Percentiles rank a stretch among this genome's conserved stretches.
Conservation (phyloP, 345 rosid genomes). For the Leavenworthia alabamica region DNA sequence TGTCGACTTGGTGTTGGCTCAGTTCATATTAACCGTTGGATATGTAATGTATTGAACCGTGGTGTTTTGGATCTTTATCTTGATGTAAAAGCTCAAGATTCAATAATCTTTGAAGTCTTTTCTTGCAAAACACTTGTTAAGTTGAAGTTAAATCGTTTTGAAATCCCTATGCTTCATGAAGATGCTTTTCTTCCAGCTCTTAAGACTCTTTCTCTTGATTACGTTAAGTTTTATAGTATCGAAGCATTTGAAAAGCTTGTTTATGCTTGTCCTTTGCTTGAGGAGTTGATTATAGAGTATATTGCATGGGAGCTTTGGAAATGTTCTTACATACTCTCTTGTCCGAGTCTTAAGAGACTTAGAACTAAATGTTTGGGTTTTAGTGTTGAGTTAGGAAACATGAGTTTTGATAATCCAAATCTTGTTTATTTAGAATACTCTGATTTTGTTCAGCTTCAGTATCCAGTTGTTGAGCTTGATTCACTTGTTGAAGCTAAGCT, state of each 20-base stretch:
- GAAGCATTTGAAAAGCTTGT: not conserved
- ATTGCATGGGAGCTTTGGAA: not conserved
- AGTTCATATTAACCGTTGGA: not conserved
- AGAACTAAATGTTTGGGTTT: not conserved
- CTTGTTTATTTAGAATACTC: conserved; percentile 1
- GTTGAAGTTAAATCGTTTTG: not conserved
- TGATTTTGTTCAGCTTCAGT: not conserved
- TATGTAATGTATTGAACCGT: not conserved
- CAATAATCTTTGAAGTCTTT: not conserved
- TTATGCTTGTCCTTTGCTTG: not conserved
- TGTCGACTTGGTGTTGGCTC: not conserved
- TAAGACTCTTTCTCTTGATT: not conserved
- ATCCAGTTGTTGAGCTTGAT: not conserved
- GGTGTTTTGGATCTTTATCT: conserved; percentile 7
- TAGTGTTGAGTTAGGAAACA: not conserved
- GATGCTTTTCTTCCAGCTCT: not conserved
- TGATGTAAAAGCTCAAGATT: not conserved
- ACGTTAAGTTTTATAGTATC: not conserved
- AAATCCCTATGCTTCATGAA: not conserved
- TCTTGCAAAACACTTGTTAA: conserved; percentile 4
- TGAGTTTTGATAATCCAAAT: not conserved
- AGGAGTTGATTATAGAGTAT: not conserved
- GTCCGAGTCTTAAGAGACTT: not conserved
- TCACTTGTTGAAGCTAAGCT: not conserved
- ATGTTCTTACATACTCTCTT: not conserved